These are phyloP conservation scores for Aschersonia sp. DNA, from an alignment of 2,329 filamentous ascomycete genomes.

Conservation along the genomic window DNA sequence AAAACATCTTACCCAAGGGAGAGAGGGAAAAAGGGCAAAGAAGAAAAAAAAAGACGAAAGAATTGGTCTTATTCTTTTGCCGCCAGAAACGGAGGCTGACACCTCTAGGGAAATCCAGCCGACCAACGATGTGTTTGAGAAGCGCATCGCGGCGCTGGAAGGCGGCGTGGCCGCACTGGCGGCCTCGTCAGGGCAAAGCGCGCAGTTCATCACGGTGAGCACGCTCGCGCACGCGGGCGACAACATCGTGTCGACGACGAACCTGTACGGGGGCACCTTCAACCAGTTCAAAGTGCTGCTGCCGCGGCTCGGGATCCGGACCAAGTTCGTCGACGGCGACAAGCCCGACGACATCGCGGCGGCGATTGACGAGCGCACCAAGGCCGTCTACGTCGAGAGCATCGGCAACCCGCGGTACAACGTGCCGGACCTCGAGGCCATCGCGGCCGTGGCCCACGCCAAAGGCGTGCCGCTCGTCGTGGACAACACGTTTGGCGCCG, in stretches of 20 bases:
- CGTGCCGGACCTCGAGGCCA: constrained; percentile 77
- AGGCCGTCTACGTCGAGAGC: constrained; percentile 81
- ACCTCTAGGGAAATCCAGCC: constrained; percentile 34
- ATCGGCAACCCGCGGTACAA: constrained; percentile 94
- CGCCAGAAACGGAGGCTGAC: neutral
- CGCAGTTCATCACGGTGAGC: constrained; percentile 80
- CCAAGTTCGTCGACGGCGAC: constrained; percentile 79
- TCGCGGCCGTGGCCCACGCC: constrained; percentile 62
- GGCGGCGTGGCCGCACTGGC: constrained; percentile 80
- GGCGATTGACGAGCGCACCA: constrained; percentile 83
- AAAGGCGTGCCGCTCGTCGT: constrained; percentile 55
- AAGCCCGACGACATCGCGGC: constrained; percentile 63
- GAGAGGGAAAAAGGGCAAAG: neutral
- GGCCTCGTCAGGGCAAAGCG: constrained; percentile 72
- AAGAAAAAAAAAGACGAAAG: neutral
- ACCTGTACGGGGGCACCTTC: constrained; percentile 90
- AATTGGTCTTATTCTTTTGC: constrained; percentile 1
- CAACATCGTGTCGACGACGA: constrained; percentile 84
- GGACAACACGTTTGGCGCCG: constrained; percentile 92
- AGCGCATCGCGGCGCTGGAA: constrained; percentile 89
- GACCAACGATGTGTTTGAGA: constrained; percentile 91
- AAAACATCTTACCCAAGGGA: too few relatives aligned
- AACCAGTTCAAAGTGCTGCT: constrained; percentile 93
- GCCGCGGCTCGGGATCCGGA: constrained; percentile 71
- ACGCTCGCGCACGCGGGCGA: constrained; percentile 78